Evolutionary conservation across 176 grass and related monocot genomes (phyloP), one percentile per base, ranked within the genome.

Genomic region (Hordeum vulgare): DNA sequence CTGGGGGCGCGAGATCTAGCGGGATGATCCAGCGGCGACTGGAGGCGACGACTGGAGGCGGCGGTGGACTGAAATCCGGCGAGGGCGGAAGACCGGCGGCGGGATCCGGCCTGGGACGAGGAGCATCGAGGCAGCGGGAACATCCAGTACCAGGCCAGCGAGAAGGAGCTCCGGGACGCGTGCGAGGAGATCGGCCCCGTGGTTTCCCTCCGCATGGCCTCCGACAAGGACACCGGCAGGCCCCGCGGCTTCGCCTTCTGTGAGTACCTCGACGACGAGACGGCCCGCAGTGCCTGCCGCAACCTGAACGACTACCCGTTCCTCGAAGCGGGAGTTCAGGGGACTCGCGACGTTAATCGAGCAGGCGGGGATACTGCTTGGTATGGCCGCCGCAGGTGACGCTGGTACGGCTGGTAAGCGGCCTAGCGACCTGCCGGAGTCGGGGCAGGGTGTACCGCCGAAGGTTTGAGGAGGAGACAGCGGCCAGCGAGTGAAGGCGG

Each of bases 121-220:
- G n/a, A n/a, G n/a, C n/a, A n/a, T n/a, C n/a, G n/a, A n/a, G n/a
- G n/a, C n/a, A n/a, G n/a, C n/a, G n/a, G n/a, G n/a, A 85, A 81
- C 76, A 61, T 81, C 49, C 61, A 82, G 4, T 85, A 80, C 87
- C 29, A 68, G 20, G 82, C 82, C 1, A 76, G 29, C 49, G 70
- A 81, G 77, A 3, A 29, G 68, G 82, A 81, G 47, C 31, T 86
- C 61, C 49, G 61, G 21, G 58, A 80, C 17, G 53, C 36, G 61
- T 85, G 87, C 69, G 87, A 89, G 67, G 87, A 89, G 67, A 85
- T 88, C 65, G 81, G 81, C n/a, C 87, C 82, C 11, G 75, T 89
- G 18, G 76, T 29, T 2, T 80, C 82, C 9, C 71, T 89, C 35
- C 68, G 42, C 17, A 21, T 85, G 4, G 34, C 71, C 23, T 1